Conservation (phyloP, 768 basidiomycete species). For the Trametes cinnabarina region DNA sequence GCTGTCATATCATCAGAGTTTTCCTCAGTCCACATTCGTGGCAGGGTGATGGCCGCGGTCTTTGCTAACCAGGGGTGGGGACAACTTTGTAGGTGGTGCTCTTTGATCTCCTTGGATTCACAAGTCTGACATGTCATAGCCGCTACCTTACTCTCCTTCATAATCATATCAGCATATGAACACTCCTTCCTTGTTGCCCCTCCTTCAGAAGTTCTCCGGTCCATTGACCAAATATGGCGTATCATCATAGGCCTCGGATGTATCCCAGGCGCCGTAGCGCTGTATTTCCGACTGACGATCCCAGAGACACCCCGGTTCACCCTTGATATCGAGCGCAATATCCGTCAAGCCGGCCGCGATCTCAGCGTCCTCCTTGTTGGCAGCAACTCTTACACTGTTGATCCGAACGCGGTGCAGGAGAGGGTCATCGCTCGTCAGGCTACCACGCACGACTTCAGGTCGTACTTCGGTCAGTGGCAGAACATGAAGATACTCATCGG, state of each 20-base stretch:
- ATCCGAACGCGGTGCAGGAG: constrained; percentile 57
- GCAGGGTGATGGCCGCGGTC: constrained; percentile 49
- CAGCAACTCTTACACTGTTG: constrained; percentile 43
- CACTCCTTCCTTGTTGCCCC: constrained; percentile 46
- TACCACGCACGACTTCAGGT: constrained; percentile 49
- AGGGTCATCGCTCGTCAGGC: constrained; percentile 46
- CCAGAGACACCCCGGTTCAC: constrained; percentile 50
- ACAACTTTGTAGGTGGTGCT: constrained; percentile 31
- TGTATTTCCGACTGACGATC: constrained; percentile 49
- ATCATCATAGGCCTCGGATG: constrained; percentile 48
- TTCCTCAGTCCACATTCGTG: constrained; percentile 44
- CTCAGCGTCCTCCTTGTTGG: constrained; percentile 37
- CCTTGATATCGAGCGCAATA: constrained; percentile 50
- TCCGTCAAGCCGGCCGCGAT: constrained; percentile 41
- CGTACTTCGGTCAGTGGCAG: constrained; percentile 69
- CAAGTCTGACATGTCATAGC: constrained; percentile 36
- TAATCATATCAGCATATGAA: constrained; percentile 72
- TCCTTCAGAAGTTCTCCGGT: constrained; percentile 36
- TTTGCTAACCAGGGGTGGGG: constrained; percentile 48
- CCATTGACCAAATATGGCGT: constrained; percentile 60
- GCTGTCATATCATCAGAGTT: constrained; percentile 51
- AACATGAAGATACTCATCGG: constrained; percentile 83
- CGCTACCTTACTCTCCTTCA: constrained; percentile 67
- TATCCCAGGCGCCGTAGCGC: constrained; percentile 43
- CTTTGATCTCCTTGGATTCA: background rate